Base-by-base conservation (phyloP, 208 protist genomes). In the Vickermania ingenoplastis region DNA sequence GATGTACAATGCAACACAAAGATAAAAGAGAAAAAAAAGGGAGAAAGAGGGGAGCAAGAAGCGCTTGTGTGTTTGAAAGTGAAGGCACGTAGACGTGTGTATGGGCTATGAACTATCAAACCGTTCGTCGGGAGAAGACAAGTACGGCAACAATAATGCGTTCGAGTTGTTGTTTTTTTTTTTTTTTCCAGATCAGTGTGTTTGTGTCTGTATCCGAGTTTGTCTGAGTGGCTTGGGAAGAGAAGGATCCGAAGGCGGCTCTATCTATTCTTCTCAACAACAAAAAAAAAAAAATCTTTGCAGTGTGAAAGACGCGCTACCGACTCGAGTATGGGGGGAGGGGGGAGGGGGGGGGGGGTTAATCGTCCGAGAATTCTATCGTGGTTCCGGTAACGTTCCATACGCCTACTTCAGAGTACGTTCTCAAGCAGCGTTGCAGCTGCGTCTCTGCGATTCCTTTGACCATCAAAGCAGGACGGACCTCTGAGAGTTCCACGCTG, bases 341-440 rank as follows among this genome's bases (percentile, higher is more conserved):
- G n/a, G n/a, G n/a, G n/a, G n/a, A 45, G 17, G 17, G n/a, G 63
- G 2, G 24, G 3, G 17, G 27, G 5, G 3, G 26, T 64, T 65
- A 82, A 54, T 75, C 69, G 17, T 77, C 78, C 17, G 86, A 73
- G 75, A 92, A 92, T 52, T 92, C 77, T 54, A 92, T 75, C 31
- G 66, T 76, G 30, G 81, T 78, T 5, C 74, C 82, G 14, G 71
- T 73, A 3, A 90, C 68, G 17, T 67, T 69, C 86, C 82, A 93
- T 7, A 93, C 86, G 41, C 86, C 86, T 7, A 93, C 82, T 28
- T 88, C 76, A 5, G 63, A 69, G 69, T 93, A 93, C 26, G 86
- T 93, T 30, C 73, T 66, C 31, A 93, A 61, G 59, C 86, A 93
- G 0, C 81, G 66, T 63, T 90, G 86, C 61, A 93, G 70, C 23